Percentiles rank a stretch among this genome's conserved stretches.
Conservation (phyloP, 176 grass and related monocot genomes). For the Echinochloa phyllopogon region DNA sequence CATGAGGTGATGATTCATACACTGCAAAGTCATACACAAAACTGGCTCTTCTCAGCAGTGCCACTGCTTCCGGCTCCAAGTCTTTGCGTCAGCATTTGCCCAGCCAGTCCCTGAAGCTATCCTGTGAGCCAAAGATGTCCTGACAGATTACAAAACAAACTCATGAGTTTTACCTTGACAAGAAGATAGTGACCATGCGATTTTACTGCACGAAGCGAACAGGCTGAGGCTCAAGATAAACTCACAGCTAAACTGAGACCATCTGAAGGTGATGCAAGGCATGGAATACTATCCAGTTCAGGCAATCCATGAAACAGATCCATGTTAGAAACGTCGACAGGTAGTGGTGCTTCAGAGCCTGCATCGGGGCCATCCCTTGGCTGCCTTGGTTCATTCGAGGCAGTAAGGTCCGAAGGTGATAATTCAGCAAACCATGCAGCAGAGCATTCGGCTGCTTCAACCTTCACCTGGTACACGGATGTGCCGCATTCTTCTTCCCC, state of each 20-base stretch:
- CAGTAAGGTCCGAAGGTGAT: background rate
- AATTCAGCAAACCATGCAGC: background rate
- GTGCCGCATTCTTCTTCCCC: slow-evolving; percentile 18
- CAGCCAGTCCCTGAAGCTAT: slow-evolving; percentile 42
- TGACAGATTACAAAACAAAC: slow-evolving; percentile 1
- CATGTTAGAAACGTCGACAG: background rate
- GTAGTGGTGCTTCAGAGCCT: background rate
- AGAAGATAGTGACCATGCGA: background rate
- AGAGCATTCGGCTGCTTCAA: slow-evolving; percentile 22
- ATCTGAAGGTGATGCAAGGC: slow-evolving; percentile 42
- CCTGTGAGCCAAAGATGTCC: slow-evolving; percentile 64
- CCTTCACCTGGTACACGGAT: slow-evolving; percentile 1
- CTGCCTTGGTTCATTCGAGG: slow-evolving; percentile 27
- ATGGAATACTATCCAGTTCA: slow-evolving; percentile 22
- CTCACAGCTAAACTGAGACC: slow-evolving; percentile 54
- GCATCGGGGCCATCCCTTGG: background rate
- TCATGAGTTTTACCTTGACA: background rate
- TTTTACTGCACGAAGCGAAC: background rate
- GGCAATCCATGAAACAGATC: background rate
- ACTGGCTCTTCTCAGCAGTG: slow-evolving; percentile 1
- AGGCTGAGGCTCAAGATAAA: background rate
- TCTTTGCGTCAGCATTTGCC: background rate
- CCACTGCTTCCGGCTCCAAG: background rate
- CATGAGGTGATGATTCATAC: background rate
- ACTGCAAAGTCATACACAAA: background rate